Conservation (phyloP, 306 rosid species). For the Rubus parviflorus region DNA sequence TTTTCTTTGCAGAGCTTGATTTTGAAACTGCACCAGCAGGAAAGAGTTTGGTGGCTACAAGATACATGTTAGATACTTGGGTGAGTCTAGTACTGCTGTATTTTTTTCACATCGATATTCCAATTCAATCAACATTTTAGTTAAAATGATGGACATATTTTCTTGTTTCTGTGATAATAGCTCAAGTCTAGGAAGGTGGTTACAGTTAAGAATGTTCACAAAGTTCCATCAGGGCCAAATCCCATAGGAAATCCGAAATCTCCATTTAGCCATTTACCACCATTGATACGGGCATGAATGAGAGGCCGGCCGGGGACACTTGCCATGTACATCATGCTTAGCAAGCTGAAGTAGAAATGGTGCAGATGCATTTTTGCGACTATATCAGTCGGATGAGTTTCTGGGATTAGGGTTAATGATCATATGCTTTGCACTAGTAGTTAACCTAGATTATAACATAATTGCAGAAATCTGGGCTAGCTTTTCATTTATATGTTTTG, state of each 20-base stretch:
- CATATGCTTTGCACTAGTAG: conserved; percentile 13
- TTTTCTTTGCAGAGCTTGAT: conserved; percentile 4
- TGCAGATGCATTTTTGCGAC: neutral
- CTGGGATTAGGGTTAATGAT: conserved; percentile 4
- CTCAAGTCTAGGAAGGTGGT: conserved; percentile 22
- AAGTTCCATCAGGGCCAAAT: conserved; percentile 33
- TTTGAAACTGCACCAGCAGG: conserved; percentile 7
- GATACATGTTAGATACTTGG: conserved; percentile 20
- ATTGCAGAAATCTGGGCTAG: neutral
- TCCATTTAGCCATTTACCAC: conserved; percentile 7
- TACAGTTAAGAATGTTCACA: neutral
- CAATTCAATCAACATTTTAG: neutral
- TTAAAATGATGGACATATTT: conserved; percentile 4
- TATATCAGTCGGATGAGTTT: neutral
- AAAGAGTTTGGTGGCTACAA: conserved; percentile 18
- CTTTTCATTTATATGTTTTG: neutral
- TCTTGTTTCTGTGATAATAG: conserved; percentile 16
- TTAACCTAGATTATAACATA: neutral
- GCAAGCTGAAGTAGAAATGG: conserved; percentile 6
- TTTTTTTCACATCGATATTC: too few species aligned
- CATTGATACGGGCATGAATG: conserved; percentile 15
- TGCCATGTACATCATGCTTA: neutral
- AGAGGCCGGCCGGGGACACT: neutral
- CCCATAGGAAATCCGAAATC: conserved; percentile 29
- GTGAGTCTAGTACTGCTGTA: conserved; percentile 7